Evolutionary conservation across 208 protist species (phyloP).

Genomic region (Herpetomonas muscarum): DNA sequence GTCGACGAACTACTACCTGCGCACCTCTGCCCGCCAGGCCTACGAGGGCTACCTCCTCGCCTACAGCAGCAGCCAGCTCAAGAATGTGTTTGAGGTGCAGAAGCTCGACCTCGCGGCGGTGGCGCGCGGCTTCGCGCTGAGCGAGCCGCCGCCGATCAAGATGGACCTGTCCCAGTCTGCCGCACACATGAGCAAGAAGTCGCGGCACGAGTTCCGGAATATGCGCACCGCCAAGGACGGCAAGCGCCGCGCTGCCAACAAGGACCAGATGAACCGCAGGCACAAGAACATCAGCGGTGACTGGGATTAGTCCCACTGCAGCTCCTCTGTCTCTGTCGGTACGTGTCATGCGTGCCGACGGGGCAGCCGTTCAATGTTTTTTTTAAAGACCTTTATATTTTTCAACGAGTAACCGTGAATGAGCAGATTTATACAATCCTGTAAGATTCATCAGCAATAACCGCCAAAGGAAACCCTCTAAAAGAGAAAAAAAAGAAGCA

Average conservation of each 20-base stretch:
- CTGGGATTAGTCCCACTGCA: constrained; percentile 32
- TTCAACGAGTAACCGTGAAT: too few relatives aligned
- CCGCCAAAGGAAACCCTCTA: too few relatives aligned
- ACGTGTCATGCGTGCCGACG: too few relatives aligned
- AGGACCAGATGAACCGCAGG: constrained; percentile 42
- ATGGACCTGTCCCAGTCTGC: constrained; percentile 91
- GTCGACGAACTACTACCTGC: constrained; percentile 98
- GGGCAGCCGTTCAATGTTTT: too few relatives aligned
- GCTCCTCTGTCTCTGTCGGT: too few relatives aligned
- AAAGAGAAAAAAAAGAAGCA: neutral
- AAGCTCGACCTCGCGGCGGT: constrained; percentile 95
- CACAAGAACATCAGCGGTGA: constrained; percentile 87
- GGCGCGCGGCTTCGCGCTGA: constrained; percentile 90
- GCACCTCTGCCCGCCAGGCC: constrained; percentile 95
- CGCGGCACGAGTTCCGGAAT: constrained; percentile 62
- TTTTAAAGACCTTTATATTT: too few relatives aligned
- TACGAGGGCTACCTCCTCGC: constrained; percentile 98
- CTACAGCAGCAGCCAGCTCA: constrained; percentile 98
- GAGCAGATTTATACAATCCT: too few relatives aligned
- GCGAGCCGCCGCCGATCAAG: constrained; percentile 87
- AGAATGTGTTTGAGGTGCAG: constrained; percentile 99
- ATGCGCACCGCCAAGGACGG: constrained; percentile 71
- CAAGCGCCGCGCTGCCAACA: constrained; percentile 41
- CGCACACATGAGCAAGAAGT: constrained; percentile 88
- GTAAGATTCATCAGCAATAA: too few relatives aligned